Conservation (phyloP, 208 protist species). For the Wallacemonas sp. region DNA sequence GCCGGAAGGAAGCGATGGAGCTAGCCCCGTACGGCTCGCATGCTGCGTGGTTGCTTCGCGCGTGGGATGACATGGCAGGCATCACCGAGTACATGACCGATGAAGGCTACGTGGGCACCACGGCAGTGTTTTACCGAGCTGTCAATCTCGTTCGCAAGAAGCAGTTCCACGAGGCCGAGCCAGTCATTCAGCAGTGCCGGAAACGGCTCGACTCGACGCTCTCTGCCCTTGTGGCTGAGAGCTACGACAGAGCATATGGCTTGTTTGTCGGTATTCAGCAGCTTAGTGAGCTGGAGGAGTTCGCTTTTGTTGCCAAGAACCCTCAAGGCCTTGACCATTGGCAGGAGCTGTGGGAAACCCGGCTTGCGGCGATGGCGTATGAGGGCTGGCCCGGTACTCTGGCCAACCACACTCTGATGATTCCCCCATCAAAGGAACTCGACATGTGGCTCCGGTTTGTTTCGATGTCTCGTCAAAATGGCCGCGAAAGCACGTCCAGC, state of each 20-base stretch:
- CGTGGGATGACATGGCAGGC: conserved; percentile 93
- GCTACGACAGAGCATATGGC: conserved; percentile 98
- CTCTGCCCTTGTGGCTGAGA: conserved; percentile 96
- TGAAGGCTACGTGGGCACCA: conserved; percentile 89
- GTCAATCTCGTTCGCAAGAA: conserved; percentile 72
- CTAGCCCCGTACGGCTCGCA: conserved; percentile 94
- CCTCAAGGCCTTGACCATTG: conserved; percentile 69
- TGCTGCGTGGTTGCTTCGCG: conserved; percentile 94
- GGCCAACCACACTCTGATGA: conserved; percentile 94
- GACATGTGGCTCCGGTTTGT: conserved; percentile 98
- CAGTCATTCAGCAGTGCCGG: conserved; percentile 83
- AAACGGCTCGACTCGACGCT: conserved; percentile 94
- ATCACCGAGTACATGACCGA: conserved; percentile 90
- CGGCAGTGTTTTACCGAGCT: conserved; percentile 92
- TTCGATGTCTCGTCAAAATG: conserved; percentile 90
- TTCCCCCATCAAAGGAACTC: conserved; percentile 92
- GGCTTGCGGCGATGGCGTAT: conserved; percentile 89
- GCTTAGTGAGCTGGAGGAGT: conserved; percentile 98
- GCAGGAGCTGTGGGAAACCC: conserved; percentile 86
- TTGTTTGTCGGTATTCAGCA: conserved; percentile 97
- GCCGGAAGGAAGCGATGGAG: conserved; percentile 71
- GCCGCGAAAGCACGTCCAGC: conserved; percentile 76
- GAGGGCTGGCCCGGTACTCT: conserved; percentile 98
- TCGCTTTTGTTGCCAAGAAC: conserved; percentile 79
- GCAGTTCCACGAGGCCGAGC: conserved; percentile 83